Percentiles rank a stretch among this genome's conserved stretches.
These are phyloP conservation scores for Agroathelia rolfsii DNA, from an alignment of 1,284 basidiomycete genomes.

Conservation along the genomic window DNA sequence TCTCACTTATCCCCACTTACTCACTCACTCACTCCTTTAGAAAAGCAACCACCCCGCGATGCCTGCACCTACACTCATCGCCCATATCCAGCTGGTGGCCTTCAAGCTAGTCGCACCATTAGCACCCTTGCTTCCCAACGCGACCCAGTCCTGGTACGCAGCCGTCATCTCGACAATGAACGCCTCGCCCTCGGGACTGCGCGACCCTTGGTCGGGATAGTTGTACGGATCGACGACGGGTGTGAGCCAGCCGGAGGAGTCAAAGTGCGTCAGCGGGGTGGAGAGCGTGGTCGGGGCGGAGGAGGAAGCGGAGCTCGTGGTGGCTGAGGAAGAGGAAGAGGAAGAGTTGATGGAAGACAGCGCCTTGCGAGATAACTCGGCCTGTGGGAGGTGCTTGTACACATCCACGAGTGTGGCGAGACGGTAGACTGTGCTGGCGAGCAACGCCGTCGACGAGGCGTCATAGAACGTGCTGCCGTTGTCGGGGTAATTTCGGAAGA, in stretches of 20 bases:
- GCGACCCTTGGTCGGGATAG: slow-evolving; percentile 35
- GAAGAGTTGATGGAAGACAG: slow-evolving; percentile 25
- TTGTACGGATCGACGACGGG: slow-evolving; percentile 65
- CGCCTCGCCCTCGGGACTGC: slow-evolving; percentile 55
- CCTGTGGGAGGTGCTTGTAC: slow-evolving; percentile 41
- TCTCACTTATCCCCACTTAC: too few relatives aligned
- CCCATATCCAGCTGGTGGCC: too few relatives aligned
- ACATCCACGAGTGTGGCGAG: slow-evolving; percentile 43
- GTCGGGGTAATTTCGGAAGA: slow-evolving; percentile 75
- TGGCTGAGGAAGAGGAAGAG: slow-evolving; percentile 7
- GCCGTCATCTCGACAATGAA: slow-evolving; percentile 66
- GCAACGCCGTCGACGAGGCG: slow-evolving; percentile 62
- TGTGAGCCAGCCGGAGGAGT: slow-evolving; percentile 46
- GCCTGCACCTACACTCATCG: too few relatives aligned
- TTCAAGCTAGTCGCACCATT: too few relatives aligned
- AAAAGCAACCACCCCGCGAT: too few relatives aligned
- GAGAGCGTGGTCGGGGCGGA: slow-evolving; percentile 11
- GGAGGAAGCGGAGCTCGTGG: slow-evolving; percentile 9
- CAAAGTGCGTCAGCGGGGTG: slow-evolving; percentile 34
- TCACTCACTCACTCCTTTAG: too few relatives aligned
- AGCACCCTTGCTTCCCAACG: slow-evolving; percentile 36
- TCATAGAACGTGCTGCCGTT: slow-evolving; percentile 55
- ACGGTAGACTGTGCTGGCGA: slow-evolving; percentile 72
- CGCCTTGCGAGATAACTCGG: slow-evolving; percentile 44
- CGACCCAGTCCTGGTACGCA: slow-evolving; percentile 63